Conservation (phyloP, 106 monocot genomes). For the Dioscorea alata region DNA sequence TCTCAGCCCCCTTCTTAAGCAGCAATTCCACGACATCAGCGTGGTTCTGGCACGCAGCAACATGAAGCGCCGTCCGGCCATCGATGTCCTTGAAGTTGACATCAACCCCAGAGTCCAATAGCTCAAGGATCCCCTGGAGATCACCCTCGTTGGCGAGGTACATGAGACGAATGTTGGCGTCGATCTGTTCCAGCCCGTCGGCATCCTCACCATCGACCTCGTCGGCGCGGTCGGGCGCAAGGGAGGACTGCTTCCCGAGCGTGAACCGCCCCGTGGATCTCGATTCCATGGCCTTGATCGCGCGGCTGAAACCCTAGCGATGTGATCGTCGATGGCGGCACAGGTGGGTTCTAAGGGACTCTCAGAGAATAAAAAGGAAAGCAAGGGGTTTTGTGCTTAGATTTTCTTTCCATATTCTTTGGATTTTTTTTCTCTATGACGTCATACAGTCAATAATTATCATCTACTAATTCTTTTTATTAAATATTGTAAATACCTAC, state of each 20-base stretch:
- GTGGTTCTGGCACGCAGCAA: conserved; percentile 81
- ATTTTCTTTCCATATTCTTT: no score
- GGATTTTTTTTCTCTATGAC: no score
- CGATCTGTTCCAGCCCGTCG: conserved; percentile 17
- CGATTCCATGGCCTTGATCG: conserved; percentile 25
- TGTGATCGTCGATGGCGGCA: no score
- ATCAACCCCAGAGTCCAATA: conserved; percentile 51
- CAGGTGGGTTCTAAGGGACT: background rate
- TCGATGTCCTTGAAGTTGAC: conserved; percentile 70
- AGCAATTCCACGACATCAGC: conserved; percentile 55
- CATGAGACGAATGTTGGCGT: conserved; percentile 60
- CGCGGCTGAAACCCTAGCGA: no score
- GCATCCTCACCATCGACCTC: background rate
- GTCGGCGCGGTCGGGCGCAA: conserved; percentile 34
- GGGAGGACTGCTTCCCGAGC: conserved; percentile 68
- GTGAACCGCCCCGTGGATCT: conserved; percentile 45
- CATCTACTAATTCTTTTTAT: no score
- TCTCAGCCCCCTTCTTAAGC: conserved; percentile 48
- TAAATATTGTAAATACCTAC: no score
- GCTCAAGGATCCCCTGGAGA: conserved; percentile 58
- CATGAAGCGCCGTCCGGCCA: conserved; percentile 81
- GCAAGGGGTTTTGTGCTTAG: no score
- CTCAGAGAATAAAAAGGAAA: no score
- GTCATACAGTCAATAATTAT: no score
- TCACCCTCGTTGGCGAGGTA: conserved; percentile 77